phyloP scores from a whole-genome alignment of 129 eudicot species.

The Escallonia rubra region DNA sequence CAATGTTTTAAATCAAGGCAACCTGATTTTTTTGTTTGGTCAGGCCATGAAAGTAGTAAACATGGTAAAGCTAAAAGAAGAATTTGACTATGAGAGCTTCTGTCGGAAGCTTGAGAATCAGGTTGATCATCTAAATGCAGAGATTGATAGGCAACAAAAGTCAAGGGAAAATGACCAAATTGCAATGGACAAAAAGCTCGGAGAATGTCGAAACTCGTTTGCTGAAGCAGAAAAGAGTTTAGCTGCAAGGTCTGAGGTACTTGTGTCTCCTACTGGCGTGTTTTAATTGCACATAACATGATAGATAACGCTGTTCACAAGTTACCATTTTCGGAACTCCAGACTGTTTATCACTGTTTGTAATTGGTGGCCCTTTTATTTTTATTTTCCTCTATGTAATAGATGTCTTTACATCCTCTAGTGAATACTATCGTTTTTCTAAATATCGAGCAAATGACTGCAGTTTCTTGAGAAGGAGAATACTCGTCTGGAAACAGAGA shows the following conservation, averaged over 20 bases:
- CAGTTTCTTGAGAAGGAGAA: constrained; percentile 82
- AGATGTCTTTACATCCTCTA: too few species aligned
- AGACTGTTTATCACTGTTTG: too few species aligned
- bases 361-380: too few species aligned
- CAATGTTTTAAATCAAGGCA: not conserved
- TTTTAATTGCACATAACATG: too few species aligned
- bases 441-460: constrained; percentile 9
- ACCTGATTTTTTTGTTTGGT: constrained; percentile 26
- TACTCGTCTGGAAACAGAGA: constrained; percentile 40
- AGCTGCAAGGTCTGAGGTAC: constrained; percentile 80
- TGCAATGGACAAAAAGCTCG: constrained; percentile 53
- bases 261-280: constrained; percentile 18
- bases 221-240: constrained; percentile 59
- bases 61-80: constrained; percentile 85
- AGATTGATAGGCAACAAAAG: constrained; percentile 83
- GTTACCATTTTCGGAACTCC: too few species aligned
- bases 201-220: constrained; percentile 52
- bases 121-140: constrained; percentile 73
- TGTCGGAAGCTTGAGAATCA: constrained; percentile 87
- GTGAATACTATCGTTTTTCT: too few species aligned
- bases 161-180: constrained; percentile 47
- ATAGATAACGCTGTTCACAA: too few species aligned
- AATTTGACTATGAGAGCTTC: constrained; percentile 89
- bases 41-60: constrained; percentile 99
- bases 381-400: too few species aligned